Evolutionary conservation across 1,284 basidiomycete species (phyloP), one percentile per base, ranked within the genome.

Genomic region (Waitea zeae): DNA sequence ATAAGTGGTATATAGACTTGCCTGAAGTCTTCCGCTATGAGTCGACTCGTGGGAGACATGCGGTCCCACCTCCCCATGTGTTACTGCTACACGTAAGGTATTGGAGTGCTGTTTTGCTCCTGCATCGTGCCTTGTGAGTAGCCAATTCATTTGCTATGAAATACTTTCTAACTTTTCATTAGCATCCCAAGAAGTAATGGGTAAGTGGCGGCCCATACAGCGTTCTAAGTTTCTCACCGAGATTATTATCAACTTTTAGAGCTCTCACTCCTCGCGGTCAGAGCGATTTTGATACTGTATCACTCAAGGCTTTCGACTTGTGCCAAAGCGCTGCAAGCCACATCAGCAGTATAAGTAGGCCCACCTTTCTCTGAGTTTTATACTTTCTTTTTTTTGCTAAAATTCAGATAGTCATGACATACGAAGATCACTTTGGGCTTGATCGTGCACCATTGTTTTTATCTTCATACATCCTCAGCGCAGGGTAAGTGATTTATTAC

Each of bases 91-190:
- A 89, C 45, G 63, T 83, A 35, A 65, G 80, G 45, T 87, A 88
- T 50, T 84, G 80, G 67, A 70, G 68, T 7, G 65, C 78, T 11
- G 70, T 88, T 4, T 59, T 88, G 13, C 58, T 88, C 20, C 60
- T 88, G 20, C 71, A 88, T 51, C 68, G 86, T 27, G 81, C 80
- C 14, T 88, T 82, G n/a, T n/a, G n/a, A n/a, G n/a, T n/a, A n/a
- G n/a, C n/a, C n/a, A n/a, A n/a, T n/a, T n/a, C n/a, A n/a, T n/a
- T n/a, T n/a, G n/a, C n/a, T n/a, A n/a, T n/a, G n/a, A n/a, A n/a
- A n/a, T n/a, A n/a, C n/a, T n/a, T n/a, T n/a, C n/a, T n/a, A n/a
- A n/a, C n/a, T n/a, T n/a, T n/a, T n/a, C n/a, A n/a, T n/a, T n/a
- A n/a, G n/a, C 44, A 68, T 80, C 47, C 77, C 76, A 1, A 72